Percentiles rank a stretch among this genome's conserved stretches.
phyloP scores from a whole-genome alignment of 805 yeast species.

The Sungouiozyma intestinalis region DNA sequence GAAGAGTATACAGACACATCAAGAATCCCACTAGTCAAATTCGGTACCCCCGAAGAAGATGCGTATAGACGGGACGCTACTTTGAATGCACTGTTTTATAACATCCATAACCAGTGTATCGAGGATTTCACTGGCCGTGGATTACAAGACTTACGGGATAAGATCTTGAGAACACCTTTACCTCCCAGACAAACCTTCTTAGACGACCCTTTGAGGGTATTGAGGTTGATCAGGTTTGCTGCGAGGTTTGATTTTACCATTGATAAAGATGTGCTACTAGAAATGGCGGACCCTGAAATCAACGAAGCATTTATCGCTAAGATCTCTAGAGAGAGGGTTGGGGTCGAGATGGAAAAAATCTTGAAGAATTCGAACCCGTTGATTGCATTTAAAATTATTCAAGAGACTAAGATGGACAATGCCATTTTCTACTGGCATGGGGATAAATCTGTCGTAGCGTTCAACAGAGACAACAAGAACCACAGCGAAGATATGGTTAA shows the following conservation, averaged over 20 bases:
- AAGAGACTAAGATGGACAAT: slow-evolving; percentile 43
- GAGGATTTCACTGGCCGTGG: slow-evolving; percentile 85
- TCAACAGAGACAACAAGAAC: slow-evolving; percentile 16
- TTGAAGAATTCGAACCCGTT: slow-evolving; percentile 52
- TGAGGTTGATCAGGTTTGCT: slow-evolving; percentile 80
- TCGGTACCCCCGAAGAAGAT: slow-evolving; percentile 88
- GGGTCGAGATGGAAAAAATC: slow-evolving; percentile 72
- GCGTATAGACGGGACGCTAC: slow-evolving; percentile 94
- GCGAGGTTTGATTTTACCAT: slow-evolving; percentile 61
- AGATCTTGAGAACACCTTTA: slow-evolving; percentile 79
- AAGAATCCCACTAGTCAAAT: slow-evolving; percentile 72
- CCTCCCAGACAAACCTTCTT: slow-evolving; percentile 74
- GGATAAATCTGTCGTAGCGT: slow-evolving; percentile 14
- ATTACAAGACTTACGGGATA: slow-evolving; percentile 53
- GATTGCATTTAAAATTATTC: slow-evolving; percentile 52
- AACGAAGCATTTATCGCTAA: slow-evolving; percentile 52
- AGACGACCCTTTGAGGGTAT: slow-evolving; percentile 89
- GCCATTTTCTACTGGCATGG: slow-evolving; percentile 43
- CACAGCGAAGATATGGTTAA: slow-evolving; percentile 2
- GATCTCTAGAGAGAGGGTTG: slow-evolving; percentile 84
- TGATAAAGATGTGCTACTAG: slow-evolving; percentile 44
- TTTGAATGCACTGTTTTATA: slow-evolving; percentile 82
- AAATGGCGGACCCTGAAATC: slow-evolving; percentile 56
- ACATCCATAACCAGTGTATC: slow-evolving; percentile 52
- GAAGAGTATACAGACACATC: slow-evolving; percentile 79